Evolutionary conservation across 306 rosid species (phyloP), one percentile per base, ranked within the genome.

Genomic region (Casuarina cunninghamiana): DNA sequence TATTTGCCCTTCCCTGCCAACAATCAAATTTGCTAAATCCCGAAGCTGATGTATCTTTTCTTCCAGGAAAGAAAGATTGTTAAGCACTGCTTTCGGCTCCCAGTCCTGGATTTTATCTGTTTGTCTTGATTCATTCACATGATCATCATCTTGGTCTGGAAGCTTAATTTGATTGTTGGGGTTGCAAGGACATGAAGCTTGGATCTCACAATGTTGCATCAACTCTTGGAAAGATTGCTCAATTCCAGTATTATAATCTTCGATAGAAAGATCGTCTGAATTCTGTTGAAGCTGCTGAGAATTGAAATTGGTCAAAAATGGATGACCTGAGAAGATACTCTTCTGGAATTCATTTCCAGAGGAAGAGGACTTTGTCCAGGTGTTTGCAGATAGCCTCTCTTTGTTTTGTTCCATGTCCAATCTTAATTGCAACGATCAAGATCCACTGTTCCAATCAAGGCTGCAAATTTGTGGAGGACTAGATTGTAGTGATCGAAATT

Each of bases 41-140:
- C 89, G 99, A 65, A 96, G 98, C 90, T 93, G 99, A 68, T 91
- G 97, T 69, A 96, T 91, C 88, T 93, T 93, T 49, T 89, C 90
- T 80, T 93, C 98, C 62, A 96, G 83, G 84, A 93, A 91, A 58
- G 91, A 88, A 38, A 96, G 99, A 80, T 88, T 90, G 75, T 70
- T 89, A 81, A 96, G 84, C 94, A 90, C 87, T 1, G 75, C 83
- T 41, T 75, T 78, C 2, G 98, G 96, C 83, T 96, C 97, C 99
- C 99, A 95, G 49, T 88, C 92, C 81, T 80, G 90, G 72, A 85
- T 74, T 78, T 84, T 92, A 79, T 70, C 44, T 2, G 81, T 62
- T 48, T 81, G 83, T 26, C 77, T 76, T 41, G 84, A 37, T 53
- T 85, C 91, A 42, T 41, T 76, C 77, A 78, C 77, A 43, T 21